Evolutionary conservation across 106 monocot genomes (phyloP), one percentile per base, ranked within the genome.

Genomic region (Apostasia ramifera): DNA sequence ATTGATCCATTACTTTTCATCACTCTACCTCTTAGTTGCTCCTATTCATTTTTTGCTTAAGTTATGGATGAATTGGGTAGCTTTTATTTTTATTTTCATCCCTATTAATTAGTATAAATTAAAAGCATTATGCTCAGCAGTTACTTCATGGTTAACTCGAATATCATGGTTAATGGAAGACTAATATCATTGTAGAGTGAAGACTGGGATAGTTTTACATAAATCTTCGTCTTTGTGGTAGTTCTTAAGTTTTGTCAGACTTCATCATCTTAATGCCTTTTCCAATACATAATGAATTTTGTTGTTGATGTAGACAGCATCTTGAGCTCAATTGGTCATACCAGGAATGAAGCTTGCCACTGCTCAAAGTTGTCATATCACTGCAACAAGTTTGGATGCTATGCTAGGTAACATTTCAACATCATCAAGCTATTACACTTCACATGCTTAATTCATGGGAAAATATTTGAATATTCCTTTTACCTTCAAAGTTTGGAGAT

Each of bases 341-440:
- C 15, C 64, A 56, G 38, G 40, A 43, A 40, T 13, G 52, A 12
- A 55, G 40, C 2, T 57, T 46, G 71, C 55, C 59, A 52, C 62
- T 72, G 63, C 41, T 73, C 74, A 40, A 76, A 62, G 60, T 66
- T 77, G 64, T 67, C 55, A 13, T 73, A 64, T 56, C 81, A 81
- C 46, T 81, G 81, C 73, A 42, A 48, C 38, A 77, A 69, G 12
- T 81, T 81, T 69, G 81, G 76, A 11, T 53, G 46, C 12, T 81
- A 77, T 81, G 73, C 63, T 44, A 81, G 81, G 77, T 81, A 37
- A 14, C 48, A 65, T 26, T 15, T 49, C 65, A 65, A 43, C 12
- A 48, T 48, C 65, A 47, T 65, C 48, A 4, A 7, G 43, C 44
- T 44, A 44, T 3, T 62, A 4, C 14, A 44, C 44, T 62, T 62